phyloP scores from a whole-genome alignment of 768 basidiomycete species.

The Boletus rubescentipes region DNA sequence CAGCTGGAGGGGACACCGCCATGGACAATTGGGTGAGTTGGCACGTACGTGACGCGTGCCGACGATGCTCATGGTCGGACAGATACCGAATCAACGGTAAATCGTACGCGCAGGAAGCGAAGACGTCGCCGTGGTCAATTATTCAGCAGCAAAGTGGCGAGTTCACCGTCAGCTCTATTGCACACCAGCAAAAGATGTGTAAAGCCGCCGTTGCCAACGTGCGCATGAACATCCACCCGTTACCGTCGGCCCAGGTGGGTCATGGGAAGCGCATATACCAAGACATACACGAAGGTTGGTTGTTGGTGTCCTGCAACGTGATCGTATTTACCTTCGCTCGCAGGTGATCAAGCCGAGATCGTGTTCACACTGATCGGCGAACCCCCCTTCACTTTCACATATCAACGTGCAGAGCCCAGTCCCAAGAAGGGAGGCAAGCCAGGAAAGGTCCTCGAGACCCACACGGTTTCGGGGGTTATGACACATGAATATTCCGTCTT shows the following conservation, averaged over 20 bases:
- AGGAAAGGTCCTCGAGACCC: constrained; percentile 85
- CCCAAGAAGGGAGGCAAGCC: constrained; percentile 66
- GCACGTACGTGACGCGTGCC: not conserved
- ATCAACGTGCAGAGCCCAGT: constrained; percentile 77
- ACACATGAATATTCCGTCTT: constrained; percentile 84
- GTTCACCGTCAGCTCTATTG: constrained; percentile 84
- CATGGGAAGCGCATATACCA: constrained; percentile 81
- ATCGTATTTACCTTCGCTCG: constrained; percentile 1
- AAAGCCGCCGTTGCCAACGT: constrained; percentile 79
- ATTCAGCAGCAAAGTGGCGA: constrained; percentile 78
- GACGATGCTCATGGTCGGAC: constrained; percentile 4
- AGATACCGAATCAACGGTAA: constrained; percentile 85
- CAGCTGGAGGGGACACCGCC: constrained; percentile 92
- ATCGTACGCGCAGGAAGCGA: constrained; percentile 67
- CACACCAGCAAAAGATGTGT: constrained; percentile 92
- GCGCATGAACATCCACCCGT: constrained; percentile 67
- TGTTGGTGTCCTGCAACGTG: not conserved
- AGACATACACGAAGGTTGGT: constrained; percentile 83
- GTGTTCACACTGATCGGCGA: constrained; percentile 86
- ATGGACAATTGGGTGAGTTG: constrained; percentile 78
- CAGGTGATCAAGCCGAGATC: constrained; percentile 93
- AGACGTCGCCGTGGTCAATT: constrained; percentile 82
- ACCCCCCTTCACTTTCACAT: constrained; percentile 95
- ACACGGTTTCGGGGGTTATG: constrained; percentile 80
- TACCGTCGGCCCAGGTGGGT: constrained; percentile 88